Evolutionary conservation across 371 early-diverging fungal species (phyloP).

Genomic region (Basidiobolus meristosporus): DNA sequence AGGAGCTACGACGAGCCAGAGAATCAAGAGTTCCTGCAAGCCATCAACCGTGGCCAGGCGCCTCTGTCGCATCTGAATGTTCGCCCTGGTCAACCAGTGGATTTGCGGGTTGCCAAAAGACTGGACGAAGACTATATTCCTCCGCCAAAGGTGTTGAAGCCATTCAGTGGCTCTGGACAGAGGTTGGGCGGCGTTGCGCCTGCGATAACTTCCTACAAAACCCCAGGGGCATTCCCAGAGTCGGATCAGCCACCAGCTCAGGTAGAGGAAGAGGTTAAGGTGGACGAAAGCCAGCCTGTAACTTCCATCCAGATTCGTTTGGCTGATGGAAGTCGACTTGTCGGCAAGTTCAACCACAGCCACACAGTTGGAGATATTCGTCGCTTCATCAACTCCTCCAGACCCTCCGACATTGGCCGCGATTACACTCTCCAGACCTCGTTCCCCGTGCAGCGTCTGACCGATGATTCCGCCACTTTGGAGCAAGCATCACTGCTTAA

Average conservation of each 20-base stretch:
- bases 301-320: slow-evolving; percentile 81
- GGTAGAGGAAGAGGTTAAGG: slow-evolving; percentile 11
- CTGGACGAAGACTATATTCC: slow-evolving; percentile 72
- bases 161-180: slow-evolving; percentile 71
- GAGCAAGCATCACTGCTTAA: slow-evolving; percentile 71
- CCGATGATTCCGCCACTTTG: slow-evolving; percentile 39
- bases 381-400: slow-evolving; percentile 26
- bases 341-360: slow-evolving; percentile 72
- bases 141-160: slow-evolving; percentile 54
- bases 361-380: slow-evolving; percentile 78
- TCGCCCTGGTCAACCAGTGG: slow-evolving; percentile 76
- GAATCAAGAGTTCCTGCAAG: slow-evolving; percentile 61
- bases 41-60: slow-evolving; percentile 82
- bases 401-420: slow-evolving; percentile 7
- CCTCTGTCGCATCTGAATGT: slow-evolving; percentile 70
- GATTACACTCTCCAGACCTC: slow-evolving; percentile 58
- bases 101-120: slow-evolving; percentile 64
- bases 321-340: slow-evolving; percentile 71
- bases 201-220: slow-evolving; percentile 9
- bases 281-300: slow-evolving; percentile 61
- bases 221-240: slow-evolving; percentile 11
- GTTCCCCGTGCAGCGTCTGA: slow-evolving; percentile 60
- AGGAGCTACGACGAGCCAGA: slow-evolving; percentile 67
- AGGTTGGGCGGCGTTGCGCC: slow-evolving; percentile 40
- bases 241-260: slow-evolving; percentile 14